These are phyloP conservation scores for Elaeis guineensis DNA, from an alignment of 176 grass and related monocot species.

Conservation along the genomic window DNA sequence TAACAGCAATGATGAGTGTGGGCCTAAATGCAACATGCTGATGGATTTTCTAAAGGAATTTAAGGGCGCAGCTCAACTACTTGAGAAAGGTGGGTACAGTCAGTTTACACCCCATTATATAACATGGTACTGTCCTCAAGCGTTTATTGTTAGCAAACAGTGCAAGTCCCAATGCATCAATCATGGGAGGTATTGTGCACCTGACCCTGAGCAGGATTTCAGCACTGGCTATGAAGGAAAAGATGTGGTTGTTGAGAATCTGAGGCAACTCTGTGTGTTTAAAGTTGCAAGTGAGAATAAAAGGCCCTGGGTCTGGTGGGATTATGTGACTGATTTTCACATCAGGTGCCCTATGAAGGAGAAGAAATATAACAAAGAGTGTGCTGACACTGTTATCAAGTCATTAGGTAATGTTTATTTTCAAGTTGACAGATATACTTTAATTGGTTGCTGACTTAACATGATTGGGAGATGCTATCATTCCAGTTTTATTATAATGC, in stretches of 20 bases:
- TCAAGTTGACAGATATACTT: neutral
- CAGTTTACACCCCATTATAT: conserved; percentile 98
- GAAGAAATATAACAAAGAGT: conserved; percentile 93
- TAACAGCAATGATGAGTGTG: conserved; percentile 96
- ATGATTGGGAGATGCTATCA: too few species aligned
- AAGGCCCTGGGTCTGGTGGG: conserved; percentile 90
- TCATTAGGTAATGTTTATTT: conserved; percentile 57
- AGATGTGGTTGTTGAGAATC: conserved; percentile 88
- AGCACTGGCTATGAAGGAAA: conserved; percentile 92
- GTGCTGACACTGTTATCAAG: conserved; percentile 86
- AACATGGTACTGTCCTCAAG: conserved; percentile 97
- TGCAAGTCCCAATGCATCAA: conserved; percentile 94
- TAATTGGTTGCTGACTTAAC: too few species aligned
- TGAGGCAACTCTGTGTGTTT: conserved; percentile 95
- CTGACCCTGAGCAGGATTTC: conserved; percentile 98
- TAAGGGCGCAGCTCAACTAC: conserved; percentile 84
- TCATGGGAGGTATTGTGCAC: conserved; percentile 88
- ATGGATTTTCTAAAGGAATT: conserved; percentile 96
- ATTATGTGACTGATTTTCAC: conserved; percentile 99
- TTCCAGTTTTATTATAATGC: too few species aligned
- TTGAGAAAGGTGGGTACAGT: conserved; percentile 92
- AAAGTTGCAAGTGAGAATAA: conserved; percentile 72
- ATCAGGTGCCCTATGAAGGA: conserved; percentile 99
- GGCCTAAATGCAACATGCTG: conserved; percentile 81
- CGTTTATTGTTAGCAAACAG: conserved; percentile 82